Evolutionary conservation across 2,329 filamentous ascomycete genomes (phyloP).

Genomic region (Sarocladiaceae sp.): DNA sequence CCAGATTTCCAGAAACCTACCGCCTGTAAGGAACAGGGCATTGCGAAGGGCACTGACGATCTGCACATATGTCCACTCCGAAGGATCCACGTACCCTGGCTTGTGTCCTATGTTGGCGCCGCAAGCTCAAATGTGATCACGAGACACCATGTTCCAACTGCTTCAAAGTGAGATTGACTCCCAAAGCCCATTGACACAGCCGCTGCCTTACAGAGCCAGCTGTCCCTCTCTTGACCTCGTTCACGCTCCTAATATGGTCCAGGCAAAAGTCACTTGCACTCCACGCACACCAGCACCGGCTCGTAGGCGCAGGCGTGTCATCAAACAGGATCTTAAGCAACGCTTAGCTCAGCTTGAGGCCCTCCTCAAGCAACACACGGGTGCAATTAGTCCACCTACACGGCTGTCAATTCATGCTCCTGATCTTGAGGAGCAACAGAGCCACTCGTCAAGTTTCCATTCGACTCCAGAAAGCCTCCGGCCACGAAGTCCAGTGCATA

Average conservation of each 20-base stretch:
- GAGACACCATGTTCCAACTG: slow-evolving; percentile 57
- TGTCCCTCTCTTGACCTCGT: background rate
- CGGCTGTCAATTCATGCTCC: slow-evolving; percentile 12
- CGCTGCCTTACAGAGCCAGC: background rate
- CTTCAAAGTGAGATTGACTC: slow-evolving; percentile 43
- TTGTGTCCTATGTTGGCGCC: slow-evolving; percentile 55
- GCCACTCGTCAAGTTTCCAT: slow-evolving; percentile 24
- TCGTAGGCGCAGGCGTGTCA: slow-evolving; percentile 53
- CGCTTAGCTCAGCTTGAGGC: slow-evolving; percentile 55
- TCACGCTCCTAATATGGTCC: background rate
- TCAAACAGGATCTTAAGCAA: slow-evolving; percentile 59
- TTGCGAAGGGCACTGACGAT: background rate
- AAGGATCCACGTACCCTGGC: slow-evolving; percentile 39
- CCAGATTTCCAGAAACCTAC: background rate
- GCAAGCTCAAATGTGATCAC: slow-evolving; percentile 60
- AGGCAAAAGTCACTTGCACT: slow-evolving; percentile 57
- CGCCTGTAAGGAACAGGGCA: background rate
- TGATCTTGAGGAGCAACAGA: slow-evolving; percentile 20
- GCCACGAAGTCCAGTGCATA: background rate
- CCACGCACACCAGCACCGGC: slow-evolving; percentile 57
- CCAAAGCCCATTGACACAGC: background rate
- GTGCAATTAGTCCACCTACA: slow-evolving; percentile 21
- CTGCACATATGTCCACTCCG: background rate
- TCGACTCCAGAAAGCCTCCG: background rate
- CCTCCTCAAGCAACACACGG: slow-evolving; percentile 53